Percentiles rank a stretch among this genome's conserved stretches.
These are phyloP conservation scores for Phytopythium helicoides DNA, from an alignment of 352 stramenopile species.

Conservation along the genomic window DNA sequence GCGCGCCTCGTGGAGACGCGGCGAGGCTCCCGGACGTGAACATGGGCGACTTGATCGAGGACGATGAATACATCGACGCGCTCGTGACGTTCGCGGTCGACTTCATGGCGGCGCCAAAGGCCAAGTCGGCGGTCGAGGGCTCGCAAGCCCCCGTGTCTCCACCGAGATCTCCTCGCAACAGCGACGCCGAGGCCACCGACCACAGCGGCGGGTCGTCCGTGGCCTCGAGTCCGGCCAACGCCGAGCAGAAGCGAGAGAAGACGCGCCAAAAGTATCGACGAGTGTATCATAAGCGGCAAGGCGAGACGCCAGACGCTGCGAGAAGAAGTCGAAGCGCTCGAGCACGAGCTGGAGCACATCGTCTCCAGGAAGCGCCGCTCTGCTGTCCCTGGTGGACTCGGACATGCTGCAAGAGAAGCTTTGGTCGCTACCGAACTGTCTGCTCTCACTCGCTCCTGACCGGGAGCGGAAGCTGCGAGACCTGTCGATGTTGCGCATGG, in stretches of 20 bases:
- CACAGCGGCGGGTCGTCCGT: neutral
- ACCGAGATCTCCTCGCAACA: neutral
- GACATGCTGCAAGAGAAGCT: neutral
- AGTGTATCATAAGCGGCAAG: slow-evolving; percentile 6
- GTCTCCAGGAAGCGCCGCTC: neutral
- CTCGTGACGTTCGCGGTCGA: slow-evolving; percentile 4
- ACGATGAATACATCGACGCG: slow-evolving; percentile 5
- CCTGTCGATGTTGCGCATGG: neutral
- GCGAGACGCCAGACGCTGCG: slow-evolving; percentile 2
- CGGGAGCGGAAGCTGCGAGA: neutral
- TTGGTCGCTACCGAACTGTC: no score
- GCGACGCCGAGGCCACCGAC: slow-evolving; percentile 1
- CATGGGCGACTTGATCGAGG: neutral
- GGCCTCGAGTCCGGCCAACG: neutral
- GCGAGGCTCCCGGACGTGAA: neutral
- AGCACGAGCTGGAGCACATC: neutral
- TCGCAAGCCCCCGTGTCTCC: neutral
- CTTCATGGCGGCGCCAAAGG: neutral
- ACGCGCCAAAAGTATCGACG: slow-evolving; percentile 5
- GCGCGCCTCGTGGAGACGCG: neutral
- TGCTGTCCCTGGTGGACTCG: neutral
- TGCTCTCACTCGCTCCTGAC: neutral
- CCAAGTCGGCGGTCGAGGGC: neutral
- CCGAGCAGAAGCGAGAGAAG: slow-evolving; percentile 3
- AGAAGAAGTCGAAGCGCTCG: neutral